Evolutionary conservation across 2,329 filamentous ascomycete species (phyloP).

Genomic region (Colletotrichum australisinense): DNA sequence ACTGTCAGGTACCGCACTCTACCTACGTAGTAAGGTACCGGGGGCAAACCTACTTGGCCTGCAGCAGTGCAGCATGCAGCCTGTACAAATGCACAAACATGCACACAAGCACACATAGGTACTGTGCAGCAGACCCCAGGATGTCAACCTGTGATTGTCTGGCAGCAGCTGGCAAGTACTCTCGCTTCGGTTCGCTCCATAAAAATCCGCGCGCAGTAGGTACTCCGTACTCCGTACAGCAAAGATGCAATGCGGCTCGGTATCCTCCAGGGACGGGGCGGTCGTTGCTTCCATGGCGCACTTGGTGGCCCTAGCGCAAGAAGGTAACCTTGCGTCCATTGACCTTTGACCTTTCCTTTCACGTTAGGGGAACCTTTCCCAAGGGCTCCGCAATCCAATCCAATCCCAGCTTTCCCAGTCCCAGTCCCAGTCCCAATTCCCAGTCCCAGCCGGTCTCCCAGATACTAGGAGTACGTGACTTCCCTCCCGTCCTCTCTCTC

Average conservation of each 20-base stretch:
- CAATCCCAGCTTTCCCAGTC: conserved; percentile 26
- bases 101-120: not conserved
- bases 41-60: not conserved
- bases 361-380: conserved; percentile 32
- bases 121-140: not conserved
- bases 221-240: not conserved
- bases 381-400: conserved; percentile 31
- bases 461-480: not conserved
- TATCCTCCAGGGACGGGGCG: not conserved
- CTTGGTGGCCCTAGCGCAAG: conserved; percentile 27
- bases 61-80: not conserved
- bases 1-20: not conserved
- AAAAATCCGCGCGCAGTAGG: not conserved
- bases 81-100: not conserved
- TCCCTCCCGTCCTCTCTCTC: not conserved
- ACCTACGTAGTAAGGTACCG: no score
- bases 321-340: conserved; percentile 29
- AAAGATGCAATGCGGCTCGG: not conserved
- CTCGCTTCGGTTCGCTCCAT: conserved; percentile 7
- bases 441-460: not conserved
- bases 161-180: conserved; percentile 9
- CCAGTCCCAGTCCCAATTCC: not conserved
- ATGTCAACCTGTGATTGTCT: not conserved
- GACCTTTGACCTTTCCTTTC: conserved; percentile 29
- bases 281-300: conserved; percentile 28